phyloP scores from a whole-genome alignment of 1,284 basidiomycete species.

The Ceratobasidium sp. region DNA sequence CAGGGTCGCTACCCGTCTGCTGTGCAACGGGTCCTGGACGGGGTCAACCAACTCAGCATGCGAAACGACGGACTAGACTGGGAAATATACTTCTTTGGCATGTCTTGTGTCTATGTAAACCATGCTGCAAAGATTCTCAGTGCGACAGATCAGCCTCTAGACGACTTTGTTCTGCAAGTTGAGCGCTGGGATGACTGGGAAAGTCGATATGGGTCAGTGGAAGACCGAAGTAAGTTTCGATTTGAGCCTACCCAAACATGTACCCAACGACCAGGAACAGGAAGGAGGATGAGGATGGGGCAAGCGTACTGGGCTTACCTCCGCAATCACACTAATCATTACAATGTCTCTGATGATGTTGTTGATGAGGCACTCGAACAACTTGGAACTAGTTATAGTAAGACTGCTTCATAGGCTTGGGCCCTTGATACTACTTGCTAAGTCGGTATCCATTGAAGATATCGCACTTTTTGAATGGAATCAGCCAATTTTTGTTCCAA shows the following conservation, averaged over 20 bases:
- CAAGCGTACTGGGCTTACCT: conserved; percentile 25
- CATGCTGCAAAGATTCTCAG: background rate
- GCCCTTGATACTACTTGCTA: background rate
- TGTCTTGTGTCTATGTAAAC: conserved; percentile 13
- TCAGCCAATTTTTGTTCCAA: background rate
- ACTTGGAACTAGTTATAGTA: conserved; percentile 30
- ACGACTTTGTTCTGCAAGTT: conserved; percentile 4
- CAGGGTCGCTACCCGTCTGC: conserved; percentile 15
- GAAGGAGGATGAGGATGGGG: conserved; percentile 8
- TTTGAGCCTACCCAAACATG: background rate
- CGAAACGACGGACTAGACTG: conserved; percentile 2
- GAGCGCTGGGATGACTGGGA: conserved; percentile 8
- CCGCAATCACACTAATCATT: conserved; percentile 7
- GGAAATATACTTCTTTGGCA: conserved; percentile 20
- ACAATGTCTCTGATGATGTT: background rate
- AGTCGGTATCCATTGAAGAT: background rate
- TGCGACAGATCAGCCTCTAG: background rate
- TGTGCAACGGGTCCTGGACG: conserved; percentile 13
- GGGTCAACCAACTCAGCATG: background rate
- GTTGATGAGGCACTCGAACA: conserved; percentile 16
- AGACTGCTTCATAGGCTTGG: background rate
- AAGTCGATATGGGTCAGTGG: background rate
- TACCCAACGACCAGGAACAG: background rate
- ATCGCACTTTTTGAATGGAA: conserved; percentile 25
- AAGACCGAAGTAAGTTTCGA: background rate